Evolutionary conservation across 306 rosid genomes (phyloP).

Genomic region (Myrica gale): DNA sequence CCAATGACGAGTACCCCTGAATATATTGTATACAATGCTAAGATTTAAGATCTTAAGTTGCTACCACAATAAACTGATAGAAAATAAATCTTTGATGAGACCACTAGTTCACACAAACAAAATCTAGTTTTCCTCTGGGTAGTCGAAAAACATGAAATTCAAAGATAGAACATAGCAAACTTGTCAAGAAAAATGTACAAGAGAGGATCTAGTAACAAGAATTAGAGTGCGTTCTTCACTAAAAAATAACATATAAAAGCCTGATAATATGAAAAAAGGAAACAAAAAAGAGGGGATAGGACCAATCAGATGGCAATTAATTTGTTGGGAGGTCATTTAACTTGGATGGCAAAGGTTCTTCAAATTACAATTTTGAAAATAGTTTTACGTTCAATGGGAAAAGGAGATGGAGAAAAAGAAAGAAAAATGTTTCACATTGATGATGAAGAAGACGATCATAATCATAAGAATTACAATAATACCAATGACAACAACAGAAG

Average conservation of each 20-base stretch:
- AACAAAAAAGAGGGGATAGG: not conserved
- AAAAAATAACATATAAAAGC: not conserved
- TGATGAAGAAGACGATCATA: too few species aligned
- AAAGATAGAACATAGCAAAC: not conserved
- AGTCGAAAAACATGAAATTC: not conserved
- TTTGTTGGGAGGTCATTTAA: not conserved
- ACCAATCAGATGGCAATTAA: not conserved
- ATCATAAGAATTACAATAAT: too few species aligned
- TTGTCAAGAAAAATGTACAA: not conserved
- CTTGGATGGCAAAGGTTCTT: not conserved
- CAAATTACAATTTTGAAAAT: not conserved
- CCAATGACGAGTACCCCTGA: constrained; percentile 95
- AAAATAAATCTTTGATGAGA: not conserved
- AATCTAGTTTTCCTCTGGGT: not conserved
- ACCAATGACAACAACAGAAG: too few species aligned
- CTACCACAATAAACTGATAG: not conserved
- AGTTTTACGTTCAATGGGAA: not conserved
- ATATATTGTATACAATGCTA: constrained; percentile 10
- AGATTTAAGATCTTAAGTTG: not conserved
- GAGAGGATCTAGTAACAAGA: not conserved
- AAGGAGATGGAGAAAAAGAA: not conserved
- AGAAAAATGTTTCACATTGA: not conserved
- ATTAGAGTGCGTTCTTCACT: not conserved
- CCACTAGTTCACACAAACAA: not conserved
- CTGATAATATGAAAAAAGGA: not conserved